Evolutionary conservation across 1,139 yeast genomes (phyloP).

Genomic region (Nakaseomyces delphensis): DNA sequence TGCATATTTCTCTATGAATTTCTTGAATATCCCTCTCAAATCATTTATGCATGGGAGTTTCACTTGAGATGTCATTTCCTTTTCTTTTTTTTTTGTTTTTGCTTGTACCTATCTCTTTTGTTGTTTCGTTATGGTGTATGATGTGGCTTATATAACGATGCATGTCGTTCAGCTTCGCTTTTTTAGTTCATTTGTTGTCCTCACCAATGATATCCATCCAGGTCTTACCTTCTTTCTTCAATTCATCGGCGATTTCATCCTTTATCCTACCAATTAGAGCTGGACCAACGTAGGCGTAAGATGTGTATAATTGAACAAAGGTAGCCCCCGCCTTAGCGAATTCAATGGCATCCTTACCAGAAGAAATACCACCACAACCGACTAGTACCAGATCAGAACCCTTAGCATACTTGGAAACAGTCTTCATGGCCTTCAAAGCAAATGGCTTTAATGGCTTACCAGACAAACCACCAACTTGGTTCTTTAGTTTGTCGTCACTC

Average conservation of each 20-base stretch:
- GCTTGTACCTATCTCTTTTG: too few relatives aligned
- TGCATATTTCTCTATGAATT: too few relatives aligned
- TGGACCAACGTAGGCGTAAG: slow-evolving; percentile 90
- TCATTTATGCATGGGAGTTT: neutral
- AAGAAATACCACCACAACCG: slow-evolving; percentile 90
- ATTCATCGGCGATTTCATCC: slow-evolving; percentile 60
- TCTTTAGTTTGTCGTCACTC: slow-evolving; percentile 36
- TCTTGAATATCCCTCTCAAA: too few relatives aligned
- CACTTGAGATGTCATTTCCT: neutral
- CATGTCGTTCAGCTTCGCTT: too few relatives aligned
- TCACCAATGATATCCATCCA: slow-evolving; percentile 72
- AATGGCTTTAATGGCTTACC: slow-evolving; percentile 87
- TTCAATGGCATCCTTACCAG: slow-evolving; percentile 81
- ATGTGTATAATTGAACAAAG: slow-evolving; percentile 75
- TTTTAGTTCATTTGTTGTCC: slow-evolving; percentile 34
- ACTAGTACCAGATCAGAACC: slow-evolving; percentile 59
- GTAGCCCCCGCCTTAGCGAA: slow-evolving; percentile 92
- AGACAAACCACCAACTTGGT: slow-evolving; percentile 79
- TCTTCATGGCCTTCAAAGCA: slow-evolving; percentile 59
- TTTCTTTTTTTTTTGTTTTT: neutral
- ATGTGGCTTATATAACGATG: too few relatives aligned
- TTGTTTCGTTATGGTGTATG: too few relatives aligned
- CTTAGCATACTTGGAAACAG: slow-evolving; percentile 67
- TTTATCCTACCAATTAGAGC: slow-evolving; percentile 73
- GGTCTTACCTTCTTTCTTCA: slow-evolving; percentile 66